phyloP scores from a whole-genome alignment of 345 rosid genomes.

The Camelina hispida region DNA sequence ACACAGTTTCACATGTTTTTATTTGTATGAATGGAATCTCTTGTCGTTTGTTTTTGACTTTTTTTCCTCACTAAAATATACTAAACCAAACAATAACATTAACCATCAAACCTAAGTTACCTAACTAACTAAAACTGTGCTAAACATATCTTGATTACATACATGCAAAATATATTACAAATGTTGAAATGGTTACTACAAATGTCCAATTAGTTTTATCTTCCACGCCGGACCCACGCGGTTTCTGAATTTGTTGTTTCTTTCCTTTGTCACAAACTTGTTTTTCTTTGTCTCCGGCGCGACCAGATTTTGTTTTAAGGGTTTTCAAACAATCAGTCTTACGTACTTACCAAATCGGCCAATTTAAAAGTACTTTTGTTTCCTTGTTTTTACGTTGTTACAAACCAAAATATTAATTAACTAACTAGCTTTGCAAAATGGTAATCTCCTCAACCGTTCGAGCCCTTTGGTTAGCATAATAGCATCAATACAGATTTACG shows the following conservation, averaged over 20 bases:
- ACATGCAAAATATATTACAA: constrained; percentile 24
- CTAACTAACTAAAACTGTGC: background rate
- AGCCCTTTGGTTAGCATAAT: constrained; percentile 15
- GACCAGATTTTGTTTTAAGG: constrained; percentile 10
- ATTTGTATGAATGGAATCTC: constrained; percentile 1
- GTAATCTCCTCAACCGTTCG: background rate
- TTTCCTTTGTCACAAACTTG: constrained; percentile 25
- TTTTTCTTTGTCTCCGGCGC: constrained; percentile 26
- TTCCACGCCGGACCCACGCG: constrained; percentile 40
- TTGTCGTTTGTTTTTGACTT: background rate
- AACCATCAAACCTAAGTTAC: background rate
- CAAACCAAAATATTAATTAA: background rate
- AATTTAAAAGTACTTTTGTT: background rate
- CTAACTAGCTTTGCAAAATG: too few relatives aligned
- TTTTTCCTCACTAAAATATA: background rate
- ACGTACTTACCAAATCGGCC: background rate
- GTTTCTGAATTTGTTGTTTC: constrained; percentile 17
- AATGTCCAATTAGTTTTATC: background rate
- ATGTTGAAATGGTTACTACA: background rate
- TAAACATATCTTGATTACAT: background rate
- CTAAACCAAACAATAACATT: background rate
- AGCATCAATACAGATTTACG: background rate
- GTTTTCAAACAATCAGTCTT: background rate
- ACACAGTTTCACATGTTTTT: constrained; percentile 5
- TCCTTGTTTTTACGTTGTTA: background rate